phyloP scores from a whole-genome alignment of 2,329 filamentous ascomycete genomes.

The Pezicula rhizophila region DNA sequence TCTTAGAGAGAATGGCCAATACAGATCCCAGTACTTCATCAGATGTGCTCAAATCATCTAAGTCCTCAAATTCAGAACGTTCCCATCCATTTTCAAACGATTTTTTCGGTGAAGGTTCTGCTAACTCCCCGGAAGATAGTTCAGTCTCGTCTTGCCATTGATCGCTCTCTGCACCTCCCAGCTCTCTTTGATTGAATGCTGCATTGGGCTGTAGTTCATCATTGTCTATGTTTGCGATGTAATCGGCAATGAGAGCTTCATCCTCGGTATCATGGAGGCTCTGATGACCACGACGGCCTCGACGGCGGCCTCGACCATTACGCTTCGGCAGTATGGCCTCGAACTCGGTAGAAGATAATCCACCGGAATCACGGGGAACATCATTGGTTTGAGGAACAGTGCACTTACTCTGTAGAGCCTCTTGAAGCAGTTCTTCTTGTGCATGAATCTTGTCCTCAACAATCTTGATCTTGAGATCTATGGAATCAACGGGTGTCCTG shows the following conservation, averaged over 20 bases:
- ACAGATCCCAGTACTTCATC: constrained; percentile 37
- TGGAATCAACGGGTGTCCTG: constrained; percentile 5
- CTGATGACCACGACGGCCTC: constrained; percentile 3
- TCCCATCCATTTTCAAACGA: constrained; percentile 31
- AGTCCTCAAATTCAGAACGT: constrained; percentile 37
- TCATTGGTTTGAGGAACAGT: not conserved
- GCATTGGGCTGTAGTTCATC: constrained; percentile 11
- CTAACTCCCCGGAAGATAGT: constrained; percentile 14
- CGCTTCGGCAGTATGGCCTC: constrained; percentile 5
- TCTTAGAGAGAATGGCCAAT: constrained; percentile 36
- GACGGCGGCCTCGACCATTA: not conserved
- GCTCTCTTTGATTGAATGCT: constrained; percentile 28
- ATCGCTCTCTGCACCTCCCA: constrained; percentile 39
- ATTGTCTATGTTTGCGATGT: constrained; percentile 30
- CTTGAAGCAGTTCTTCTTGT: constrained; percentile 17
- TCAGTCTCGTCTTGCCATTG: constrained; percentile 26
- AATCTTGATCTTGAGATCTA: constrained; percentile 22
- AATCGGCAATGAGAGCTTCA: constrained; percentile 24
- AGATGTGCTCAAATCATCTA: constrained; percentile 44
- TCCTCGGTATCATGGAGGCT: constrained; percentile 8
- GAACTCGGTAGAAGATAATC: constrained; percentile 2
- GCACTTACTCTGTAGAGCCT: constrained; percentile 17
- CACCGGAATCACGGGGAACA: not conserved
- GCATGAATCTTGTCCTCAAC: constrained; percentile 24
- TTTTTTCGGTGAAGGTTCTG: not conserved